These are phyloP conservation scores for Colletotrichum shisoi DNA, from an alignment of 2,329 filamentous ascomycete genomes.

Conservation along the genomic window DNA sequence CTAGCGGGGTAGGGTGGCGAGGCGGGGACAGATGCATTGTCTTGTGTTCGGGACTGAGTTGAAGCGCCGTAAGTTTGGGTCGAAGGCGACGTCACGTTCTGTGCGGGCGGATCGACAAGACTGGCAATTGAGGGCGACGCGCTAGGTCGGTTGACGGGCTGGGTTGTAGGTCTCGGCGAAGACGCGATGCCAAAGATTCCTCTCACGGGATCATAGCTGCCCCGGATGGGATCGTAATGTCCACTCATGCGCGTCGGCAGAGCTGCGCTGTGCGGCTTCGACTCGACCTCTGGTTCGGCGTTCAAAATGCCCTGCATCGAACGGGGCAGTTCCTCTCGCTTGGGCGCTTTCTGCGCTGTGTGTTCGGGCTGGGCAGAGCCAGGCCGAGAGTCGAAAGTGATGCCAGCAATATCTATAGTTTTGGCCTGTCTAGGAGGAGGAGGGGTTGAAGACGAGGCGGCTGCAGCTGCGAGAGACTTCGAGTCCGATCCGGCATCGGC, in stretches of 20 bases:
- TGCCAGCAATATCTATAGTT: conserved; percentile 51
- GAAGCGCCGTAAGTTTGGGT: conserved; percentile 41
- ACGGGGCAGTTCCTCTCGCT: conserved; percentile 60
- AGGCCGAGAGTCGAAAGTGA: conserved; percentile 42
- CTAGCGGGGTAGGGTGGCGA: conserved; percentile 55
- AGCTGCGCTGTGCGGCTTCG: conserved; percentile 55
- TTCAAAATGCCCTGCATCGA: conserved; percentile 67
- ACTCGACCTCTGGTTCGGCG: conserved; percentile 54
- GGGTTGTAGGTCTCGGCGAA: conserved; percentile 59
- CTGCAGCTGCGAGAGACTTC: conserved; percentile 47
- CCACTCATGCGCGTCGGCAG: conserved; percentile 70
- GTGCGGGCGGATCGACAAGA: conserved; percentile 73
- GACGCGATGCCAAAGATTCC: conserved; percentile 52
- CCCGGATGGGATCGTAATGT: conserved; percentile 89
- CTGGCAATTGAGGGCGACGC: conserved; percentile 92
- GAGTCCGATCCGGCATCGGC: conserved; percentile 49
- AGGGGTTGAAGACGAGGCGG: conserved; percentile 41
- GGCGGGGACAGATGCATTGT: conserved; percentile 52
- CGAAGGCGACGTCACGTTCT: conserved; percentile 50
- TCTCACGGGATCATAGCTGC: conserved; percentile 71
- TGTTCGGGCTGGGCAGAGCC: conserved; percentile 46
- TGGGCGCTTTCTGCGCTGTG: conserved; percentile 56
- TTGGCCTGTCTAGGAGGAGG: conserved; percentile 49
- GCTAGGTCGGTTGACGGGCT: conserved; percentile 71
- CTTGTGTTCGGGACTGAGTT: conserved; percentile 48